A percentile compares a stretch with the other conserved stretches of the same genome.
These are phyloP conservation scores for Phytopythium litorale DNA, from an alignment of 352 stramenopile species.

Conservation along the genomic window DNA sequence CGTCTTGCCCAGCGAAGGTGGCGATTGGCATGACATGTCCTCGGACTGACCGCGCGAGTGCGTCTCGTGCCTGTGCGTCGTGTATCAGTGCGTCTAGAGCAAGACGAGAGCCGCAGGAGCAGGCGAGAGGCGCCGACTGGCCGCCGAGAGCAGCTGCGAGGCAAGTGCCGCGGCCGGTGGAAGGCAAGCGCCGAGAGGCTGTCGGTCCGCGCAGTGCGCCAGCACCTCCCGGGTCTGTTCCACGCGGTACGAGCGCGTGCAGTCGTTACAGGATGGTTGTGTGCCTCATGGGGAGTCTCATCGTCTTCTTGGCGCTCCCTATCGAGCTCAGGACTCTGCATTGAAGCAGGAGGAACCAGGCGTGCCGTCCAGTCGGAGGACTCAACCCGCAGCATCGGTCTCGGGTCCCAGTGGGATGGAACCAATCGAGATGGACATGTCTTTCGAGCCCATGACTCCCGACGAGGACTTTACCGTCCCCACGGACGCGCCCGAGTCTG, in stretches of 20 bases:
- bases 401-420: not conserved
- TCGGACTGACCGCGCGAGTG: no score
- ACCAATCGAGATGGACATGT: not conserved
- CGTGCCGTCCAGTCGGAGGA: not conserved
- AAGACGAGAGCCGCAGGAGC: conserved; percentile 13
- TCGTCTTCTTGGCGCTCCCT: not conserved
- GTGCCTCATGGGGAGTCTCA: not conserved
- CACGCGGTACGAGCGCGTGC: conserved; percentile 16
- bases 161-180: conserved; percentile 33
- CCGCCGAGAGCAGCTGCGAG: conserved; percentile 29
- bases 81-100: conserved; percentile 24
- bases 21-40: no score
- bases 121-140: conserved; percentile 20
- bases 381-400: not conserved
- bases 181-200: conserved; percentile 19
- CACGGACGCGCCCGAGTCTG: not conserved
- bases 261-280: not conserved
- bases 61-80: no score
- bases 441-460: conserved; percentile 2
- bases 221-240: conserved; percentile 43
- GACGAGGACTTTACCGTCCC: not conserved
- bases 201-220: conserved; percentile 31
- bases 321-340: not conserved
- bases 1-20: no score
- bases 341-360: not conserved